These are phyloP conservation scores for Metschnikowia cerradonensis DNA, from an alignment of 805 yeast genomes.

Conservation along the genomic window DNA sequence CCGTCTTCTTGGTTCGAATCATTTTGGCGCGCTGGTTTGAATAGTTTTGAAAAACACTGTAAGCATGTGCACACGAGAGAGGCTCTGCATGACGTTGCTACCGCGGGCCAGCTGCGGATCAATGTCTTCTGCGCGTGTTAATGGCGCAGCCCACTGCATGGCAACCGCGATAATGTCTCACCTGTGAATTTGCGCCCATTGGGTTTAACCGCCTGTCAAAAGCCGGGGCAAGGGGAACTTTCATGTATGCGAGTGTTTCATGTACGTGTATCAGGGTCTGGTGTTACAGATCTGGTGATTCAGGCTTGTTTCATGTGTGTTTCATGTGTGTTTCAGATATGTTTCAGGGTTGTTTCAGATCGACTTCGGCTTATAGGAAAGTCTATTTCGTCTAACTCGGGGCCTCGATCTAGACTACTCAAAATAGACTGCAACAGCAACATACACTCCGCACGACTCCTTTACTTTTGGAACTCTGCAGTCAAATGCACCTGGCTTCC, in stretches of 20 bases:
- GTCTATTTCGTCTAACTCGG: neutral
- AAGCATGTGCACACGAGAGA: neutral
- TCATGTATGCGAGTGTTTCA: too few relatives aligned
- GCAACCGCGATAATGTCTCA: slow-evolving; percentile 1
- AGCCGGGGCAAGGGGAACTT: neutral
- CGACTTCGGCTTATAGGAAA: neutral
- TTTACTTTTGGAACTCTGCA: neutral
- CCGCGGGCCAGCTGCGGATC: neutral
- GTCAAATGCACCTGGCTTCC: neutral
- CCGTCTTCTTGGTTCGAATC: too few relatives aligned
- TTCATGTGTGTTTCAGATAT: too few relatives aligned
- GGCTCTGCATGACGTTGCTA: neutral
- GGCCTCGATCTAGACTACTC: neutral
- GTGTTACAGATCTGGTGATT: too few relatives aligned
- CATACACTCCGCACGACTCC: neutral
- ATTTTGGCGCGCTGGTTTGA: too few relatives aligned
- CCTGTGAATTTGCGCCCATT: neutral
- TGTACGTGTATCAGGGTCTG: too few relatives aligned
- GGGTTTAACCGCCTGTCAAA: neutral
- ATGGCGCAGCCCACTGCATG: slow-evolving; percentile 1
- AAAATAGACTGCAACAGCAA: neutral
- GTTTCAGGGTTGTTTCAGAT: neutral
- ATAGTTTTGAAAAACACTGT: too few relatives aligned
- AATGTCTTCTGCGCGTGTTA: slow-evolving; percentile 1
- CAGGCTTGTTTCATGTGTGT: neutral